Conservation (phyloP, 805 yeast species). For the Metschnikowia matae region DNA sequence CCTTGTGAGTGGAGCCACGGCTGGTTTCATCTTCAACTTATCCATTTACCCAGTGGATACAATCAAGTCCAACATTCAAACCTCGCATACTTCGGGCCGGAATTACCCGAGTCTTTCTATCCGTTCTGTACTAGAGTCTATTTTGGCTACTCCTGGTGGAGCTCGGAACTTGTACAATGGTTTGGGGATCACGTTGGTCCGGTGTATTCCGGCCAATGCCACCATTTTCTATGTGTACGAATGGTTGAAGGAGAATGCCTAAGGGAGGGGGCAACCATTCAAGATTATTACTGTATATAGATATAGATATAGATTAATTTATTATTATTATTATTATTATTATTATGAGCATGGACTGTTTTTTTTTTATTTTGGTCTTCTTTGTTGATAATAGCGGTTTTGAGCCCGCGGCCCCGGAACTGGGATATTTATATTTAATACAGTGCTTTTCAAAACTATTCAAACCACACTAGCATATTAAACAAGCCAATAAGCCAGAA, state of each 20-base stretch:
- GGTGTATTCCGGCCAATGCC: constrained; percentile 91
- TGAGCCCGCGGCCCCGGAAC: no score
- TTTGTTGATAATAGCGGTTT: no score
- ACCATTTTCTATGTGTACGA: constrained; percentile 80
- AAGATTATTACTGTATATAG: no score
- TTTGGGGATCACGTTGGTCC: constrained; percentile 69
- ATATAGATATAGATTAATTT: no score
- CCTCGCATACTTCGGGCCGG: constrained; percentile 33
- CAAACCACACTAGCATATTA: no score
- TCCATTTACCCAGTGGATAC: constrained; percentile 89
- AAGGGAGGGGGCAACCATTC: not conserved
- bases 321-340: no score
- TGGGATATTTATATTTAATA: no score
- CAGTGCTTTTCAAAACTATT: no score
- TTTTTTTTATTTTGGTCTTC: no score
- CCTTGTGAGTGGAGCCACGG: constrained; percentile 75
- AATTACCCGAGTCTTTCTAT: constrained; percentile 26
- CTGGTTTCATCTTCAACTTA: constrained; percentile 79
- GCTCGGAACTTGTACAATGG: constrained; percentile 76
- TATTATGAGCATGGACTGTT: no score
- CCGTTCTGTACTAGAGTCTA: constrained; percentile 28
- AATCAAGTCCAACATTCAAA: constrained; percentile 81
- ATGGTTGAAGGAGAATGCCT: constrained; percentile 39
- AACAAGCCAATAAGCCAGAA: no score
- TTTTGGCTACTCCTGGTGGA: constrained; percentile 47